phyloP scores from a whole-genome alignment of 495 filamentous ascomycete genomes.

The Apiosordaria backusii region DNA sequence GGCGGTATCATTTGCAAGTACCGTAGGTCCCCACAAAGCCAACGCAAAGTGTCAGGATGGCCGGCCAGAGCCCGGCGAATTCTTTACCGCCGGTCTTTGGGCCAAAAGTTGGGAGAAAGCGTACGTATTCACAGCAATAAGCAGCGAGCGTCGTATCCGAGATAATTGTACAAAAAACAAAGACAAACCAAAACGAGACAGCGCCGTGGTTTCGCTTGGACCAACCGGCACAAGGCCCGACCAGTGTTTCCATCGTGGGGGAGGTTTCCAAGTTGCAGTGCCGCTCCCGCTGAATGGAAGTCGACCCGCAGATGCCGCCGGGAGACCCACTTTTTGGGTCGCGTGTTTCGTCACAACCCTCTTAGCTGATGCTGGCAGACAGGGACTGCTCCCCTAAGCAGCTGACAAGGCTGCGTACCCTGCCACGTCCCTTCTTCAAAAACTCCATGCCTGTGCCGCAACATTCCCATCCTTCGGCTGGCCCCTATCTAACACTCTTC shows the following conservation, averaged over 20 bases:
- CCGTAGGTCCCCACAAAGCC: background rate
- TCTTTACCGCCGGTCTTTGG: background rate
- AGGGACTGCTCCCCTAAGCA: slow-evolving; percentile 10
- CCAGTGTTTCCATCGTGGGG: background rate
- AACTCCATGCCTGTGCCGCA: slow-evolving; percentile 4
- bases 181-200: background rate
- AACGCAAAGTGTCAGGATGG: background rate
- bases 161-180: background rate
- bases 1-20: background rate
- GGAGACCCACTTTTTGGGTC: slow-evolving; percentile 16
- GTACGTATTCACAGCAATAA: no score
- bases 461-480: slow-evolving; percentile 3
- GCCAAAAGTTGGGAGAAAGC: no score
- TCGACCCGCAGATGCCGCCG: slow-evolving; percentile 13
- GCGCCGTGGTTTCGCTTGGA: background rate
- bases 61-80: background rate
- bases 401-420: slow-evolving; percentile 8
- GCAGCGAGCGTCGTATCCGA: background rate
- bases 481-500: background rate
- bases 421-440: slow-evolving; percentile 8
- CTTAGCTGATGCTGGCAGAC: background rate
- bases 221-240: background rate
- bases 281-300: slow-evolving; percentile 5
- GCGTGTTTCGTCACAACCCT: slow-evolving; percentile 24
- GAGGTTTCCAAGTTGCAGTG: background rate